Evolutionary conservation across 495 filamentous ascomycete species (phyloP), one percentile per base, ranked within the genome.

Genomic region (Penicillium manginii): DNA sequence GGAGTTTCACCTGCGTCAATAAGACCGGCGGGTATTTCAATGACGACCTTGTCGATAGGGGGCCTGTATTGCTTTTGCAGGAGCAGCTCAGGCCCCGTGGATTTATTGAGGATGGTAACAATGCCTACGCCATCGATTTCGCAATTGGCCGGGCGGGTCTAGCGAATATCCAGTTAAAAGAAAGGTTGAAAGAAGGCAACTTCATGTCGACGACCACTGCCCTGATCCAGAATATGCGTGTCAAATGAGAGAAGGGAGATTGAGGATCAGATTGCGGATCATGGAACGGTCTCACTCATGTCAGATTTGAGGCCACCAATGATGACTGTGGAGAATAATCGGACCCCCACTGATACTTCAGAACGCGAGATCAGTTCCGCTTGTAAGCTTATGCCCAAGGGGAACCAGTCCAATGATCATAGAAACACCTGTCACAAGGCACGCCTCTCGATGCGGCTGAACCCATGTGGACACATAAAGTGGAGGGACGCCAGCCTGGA

Each of bases 111-210:
- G 64, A 98, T 90, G 18, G 92, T 90, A 31, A 93, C 84, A 57
- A 97, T 96, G 18, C 92, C 92, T 1, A 97, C 93, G 47, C 90
- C 93, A 66, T 97, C 94, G 42, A 96, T 88, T 35, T 84, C 84
- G 39, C 86, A 84, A 54, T 78, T 80, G 50, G 81, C 74, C 0
- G 90, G 88, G 3, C 91, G 83, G 8, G 91, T 94, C 60, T 79
- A 49, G 21, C 29, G 23, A 58, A 51, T 57, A 12, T 43, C 3
- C 39, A 46, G 21, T 45, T 18, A 57, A 18, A 43, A 43, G 17
- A 21, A n/a, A 29, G 14, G 18, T 23, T 26, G 33, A 37, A 31
- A 46, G 18, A 49, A 35, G 21, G 31, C 15, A 10, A 21, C 9
- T 15, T 40, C 46, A 47, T 6, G 31, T 50, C 10, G 14, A 37